phyloP scores from a whole-genome alignment of 1,284 basidiomycete species.

The Ceratobasidium sp. region DNA sequence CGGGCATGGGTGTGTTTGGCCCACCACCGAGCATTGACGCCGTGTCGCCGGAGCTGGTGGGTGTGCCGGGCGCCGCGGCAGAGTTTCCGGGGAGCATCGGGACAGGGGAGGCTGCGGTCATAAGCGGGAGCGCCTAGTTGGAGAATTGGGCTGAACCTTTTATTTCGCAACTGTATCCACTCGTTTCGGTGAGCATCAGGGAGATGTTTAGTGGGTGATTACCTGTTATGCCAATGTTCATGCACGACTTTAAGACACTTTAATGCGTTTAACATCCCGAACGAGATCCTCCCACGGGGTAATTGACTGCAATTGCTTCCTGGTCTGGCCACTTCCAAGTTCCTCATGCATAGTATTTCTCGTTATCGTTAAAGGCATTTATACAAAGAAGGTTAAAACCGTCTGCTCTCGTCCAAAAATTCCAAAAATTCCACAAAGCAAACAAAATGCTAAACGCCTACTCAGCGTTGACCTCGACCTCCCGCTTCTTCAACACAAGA shows the following conservation, averaged over 20 bases:
- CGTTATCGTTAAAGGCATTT: slow-evolving; percentile 24
- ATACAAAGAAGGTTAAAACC: slow-evolving; percentile 19
- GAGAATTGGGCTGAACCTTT: neutral
- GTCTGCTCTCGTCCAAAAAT: slow-evolving; percentile 7
- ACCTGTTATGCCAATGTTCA: too few relatives aligned
- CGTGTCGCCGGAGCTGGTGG: slow-evolving; percentile 7
- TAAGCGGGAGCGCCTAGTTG: neutral
- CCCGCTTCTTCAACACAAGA: slow-evolving; percentile 86
- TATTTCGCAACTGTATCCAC: neutral
- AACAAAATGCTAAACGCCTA: slow-evolving; percentile 54
- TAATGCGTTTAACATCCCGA: neutral
- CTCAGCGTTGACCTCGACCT: slow-evolving; percentile 67
- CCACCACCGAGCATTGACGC: slow-evolving; percentile 1
- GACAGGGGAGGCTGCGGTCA: neutral
- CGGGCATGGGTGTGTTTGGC: neutral
- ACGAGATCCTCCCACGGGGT: too few relatives aligned
- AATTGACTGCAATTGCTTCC: too few relatives aligned
- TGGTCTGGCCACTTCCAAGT: too few relatives aligned
- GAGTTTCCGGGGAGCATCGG: slow-evolving; percentile 5
- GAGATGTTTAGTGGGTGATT: neutral
- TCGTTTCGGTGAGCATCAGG: neutral
- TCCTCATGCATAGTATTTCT: slow-evolving; percentile 13
- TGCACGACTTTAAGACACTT: too few relatives aligned
- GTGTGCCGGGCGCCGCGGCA: neutral
- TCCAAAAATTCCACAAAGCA: slow-evolving; percentile 17